Evolutionary conservation across 192 early-diverging fungal species (phyloP), one percentile per base, ranked within the genome.

Genomic region (Gryganskiella cystojenkinii): DNA sequence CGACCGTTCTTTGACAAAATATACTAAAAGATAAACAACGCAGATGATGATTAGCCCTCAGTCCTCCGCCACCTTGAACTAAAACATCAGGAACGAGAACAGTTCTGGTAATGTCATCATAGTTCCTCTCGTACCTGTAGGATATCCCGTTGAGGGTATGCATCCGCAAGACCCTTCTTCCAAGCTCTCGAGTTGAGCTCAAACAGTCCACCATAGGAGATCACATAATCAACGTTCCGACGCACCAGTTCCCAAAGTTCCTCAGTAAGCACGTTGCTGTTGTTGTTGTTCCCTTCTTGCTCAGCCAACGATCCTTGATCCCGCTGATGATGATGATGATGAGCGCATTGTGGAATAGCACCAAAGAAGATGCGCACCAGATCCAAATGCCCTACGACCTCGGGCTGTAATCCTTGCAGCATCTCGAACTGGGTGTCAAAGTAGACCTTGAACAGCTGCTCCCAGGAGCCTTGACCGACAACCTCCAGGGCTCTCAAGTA

Each of bases 301-400:
- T 62, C 28, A 25, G 25, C n/a, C 31, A 45, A 25, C 9, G 40
- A 27, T 4, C 56, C 54, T 20, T 57, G 24, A 30, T 67, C 54
- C 22, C 45, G 25, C 4, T 28, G 40, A 47, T 43, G 10, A 4
- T 28, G 10, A 14, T 68, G 53, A 25, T n/a, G 47, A 34, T 54
- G 43, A 8, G 5, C 25, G 24, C 62, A 43, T 1, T 51, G 34
- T 3, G 44, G 58, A 20, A 70, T 58, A 24, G 67, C 64, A 35
- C 65, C 84, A 15, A 91, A 85, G 83, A 91, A 99, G 30, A 97
- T 92, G 22, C 95, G 87, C 4, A 98, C 86, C 53, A 99, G 81
- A 73, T 99, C 98, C 83, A 99, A 96, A 80, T 99, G 98, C 0
- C 95, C 98, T n/a, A 99, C 83, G 0, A 98, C 92, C 15, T 86